Evolutionary conservation across 257 asterid genomes (phyloP).

Genomic region (Verbascum thapsus): DNA sequence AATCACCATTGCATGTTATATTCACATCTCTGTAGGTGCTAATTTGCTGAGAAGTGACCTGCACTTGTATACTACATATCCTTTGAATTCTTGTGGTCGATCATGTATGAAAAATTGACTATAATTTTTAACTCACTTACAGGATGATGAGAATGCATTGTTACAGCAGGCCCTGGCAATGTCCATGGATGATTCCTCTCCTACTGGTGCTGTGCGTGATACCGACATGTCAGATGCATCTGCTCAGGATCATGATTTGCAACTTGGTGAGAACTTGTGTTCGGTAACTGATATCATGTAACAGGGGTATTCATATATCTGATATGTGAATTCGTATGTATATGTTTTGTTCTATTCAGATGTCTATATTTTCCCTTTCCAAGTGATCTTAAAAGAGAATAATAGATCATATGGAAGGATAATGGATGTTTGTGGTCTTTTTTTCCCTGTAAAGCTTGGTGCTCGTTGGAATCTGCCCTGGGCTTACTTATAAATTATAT

Average conservation of each 20-base stretch:
- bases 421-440: no score
- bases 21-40: not conserved
- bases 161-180: conserved; percentile 97
- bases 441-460: not conserved
- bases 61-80: conserved; percentile 19
- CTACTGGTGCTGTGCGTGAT: conserved; percentile 69
- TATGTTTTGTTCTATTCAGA: not conserved
- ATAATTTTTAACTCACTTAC: conserved; percentile 31
- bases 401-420: not conserved
- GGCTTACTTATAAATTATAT: conserved; percentile 31
- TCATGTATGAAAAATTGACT: conserved; percentile 8
- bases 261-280: conserved; percentile 62
- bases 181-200: conserved; percentile 92
- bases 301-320: no score
- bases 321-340: no score
- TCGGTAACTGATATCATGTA: not conserved
- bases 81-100: conserved; percentile 7
- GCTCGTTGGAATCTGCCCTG: not conserved
- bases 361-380: not conserved
- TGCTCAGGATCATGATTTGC: conserved; percentile 90
- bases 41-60: conserved; percentile 2
- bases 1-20: not conserved
- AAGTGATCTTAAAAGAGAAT: not conserved
- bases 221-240: conserved; percentile 96
- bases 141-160: conserved; percentile 98